A percentile compares a stretch with the other conserved stretches of the same genome.
These are phyloP conservation scores for Jackrogersella multiformis DNA, from an alignment of 495 filamentous ascomycete genomes.

Conservation along the genomic window DNA sequence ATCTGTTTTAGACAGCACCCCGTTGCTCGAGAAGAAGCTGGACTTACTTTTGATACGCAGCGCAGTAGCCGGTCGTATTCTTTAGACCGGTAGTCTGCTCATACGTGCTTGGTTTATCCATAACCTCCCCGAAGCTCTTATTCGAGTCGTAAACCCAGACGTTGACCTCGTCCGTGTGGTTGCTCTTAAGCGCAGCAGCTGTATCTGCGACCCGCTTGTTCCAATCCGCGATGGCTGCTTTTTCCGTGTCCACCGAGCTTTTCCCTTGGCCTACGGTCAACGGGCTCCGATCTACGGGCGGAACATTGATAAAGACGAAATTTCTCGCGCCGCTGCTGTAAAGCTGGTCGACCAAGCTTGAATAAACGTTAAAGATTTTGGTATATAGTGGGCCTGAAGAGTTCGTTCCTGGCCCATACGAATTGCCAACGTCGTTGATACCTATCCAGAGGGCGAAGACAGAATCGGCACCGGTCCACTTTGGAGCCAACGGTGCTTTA, in stretches of 20 bases:
- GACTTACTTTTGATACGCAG: slow-evolving; percentile 63
- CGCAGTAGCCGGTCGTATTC: slow-evolving; percentile 65
- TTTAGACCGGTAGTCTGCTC: slow-evolving; percentile 55
- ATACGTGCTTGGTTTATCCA: slow-evolving; percentile 62
- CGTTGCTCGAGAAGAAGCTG: background rate
- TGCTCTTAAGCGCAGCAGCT: slow-evolving; percentile 48
- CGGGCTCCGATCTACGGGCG: slow-evolving; percentile 74
- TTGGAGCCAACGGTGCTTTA: slow-evolving; percentile 49
- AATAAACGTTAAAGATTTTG: slow-evolving; percentile 67
- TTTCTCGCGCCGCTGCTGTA: slow-evolving; percentile 74
- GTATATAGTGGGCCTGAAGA: slow-evolving; percentile 52
- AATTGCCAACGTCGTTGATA: slow-evolving; percentile 80
- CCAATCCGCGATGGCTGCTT: slow-evolving; percentile 50
- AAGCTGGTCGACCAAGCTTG: slow-evolving; percentile 62
- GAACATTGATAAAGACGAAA: slow-evolving; percentile 79
- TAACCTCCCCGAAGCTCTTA: slow-evolving; percentile 60
- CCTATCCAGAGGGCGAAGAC: slow-evolving; percentile 80
- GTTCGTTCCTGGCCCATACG: slow-evolving; percentile 60
- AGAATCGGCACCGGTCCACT: slow-evolving; percentile 68
- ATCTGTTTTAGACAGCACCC: background rate
- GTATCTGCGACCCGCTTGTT: slow-evolving; percentile 49
- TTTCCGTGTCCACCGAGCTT: slow-evolving; percentile 42
- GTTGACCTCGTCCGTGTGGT: slow-evolving; percentile 50
- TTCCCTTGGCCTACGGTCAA: slow-evolving; percentile 52
- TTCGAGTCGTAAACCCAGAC: slow-evolving; percentile 59